These are phyloP conservation scores for Nitzschia sp. DNA, from an alignment of 108 stramenopile species.

Conservation along the genomic window DNA sequence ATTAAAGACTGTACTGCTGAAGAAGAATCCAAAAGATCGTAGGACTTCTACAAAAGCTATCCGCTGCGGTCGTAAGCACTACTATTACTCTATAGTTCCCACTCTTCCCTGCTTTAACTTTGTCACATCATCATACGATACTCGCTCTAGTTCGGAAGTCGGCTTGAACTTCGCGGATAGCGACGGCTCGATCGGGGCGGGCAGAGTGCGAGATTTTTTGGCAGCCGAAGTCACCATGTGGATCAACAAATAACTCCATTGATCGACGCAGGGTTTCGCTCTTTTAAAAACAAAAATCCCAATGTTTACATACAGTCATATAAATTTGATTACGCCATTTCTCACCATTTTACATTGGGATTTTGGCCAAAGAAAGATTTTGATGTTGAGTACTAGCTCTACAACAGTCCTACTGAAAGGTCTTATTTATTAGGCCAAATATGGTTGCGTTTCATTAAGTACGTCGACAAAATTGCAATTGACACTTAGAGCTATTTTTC, in stretches of 20 bases:
- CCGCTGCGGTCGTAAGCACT: too few relatives aligned
- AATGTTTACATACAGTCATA: background rate
- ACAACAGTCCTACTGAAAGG: background rate
- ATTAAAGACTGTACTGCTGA: too few relatives aligned
- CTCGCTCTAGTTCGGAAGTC: too few relatives aligned
- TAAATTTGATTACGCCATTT: background rate
- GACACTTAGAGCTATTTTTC: background rate
- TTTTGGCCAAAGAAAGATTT: background rate
- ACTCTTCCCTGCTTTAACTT: too few relatives aligned
- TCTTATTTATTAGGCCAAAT: background rate
- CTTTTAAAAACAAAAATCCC: constrained; percentile 18
- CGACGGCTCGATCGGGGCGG: too few relatives aligned
- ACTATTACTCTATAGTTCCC: too few relatives aligned
- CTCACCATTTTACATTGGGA: background rate
- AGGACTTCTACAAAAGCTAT: too few relatives aligned
- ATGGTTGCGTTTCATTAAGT: background rate
- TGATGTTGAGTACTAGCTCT: background rate
- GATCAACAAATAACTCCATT: background rate
- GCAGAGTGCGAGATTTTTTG: too few relatives aligned
- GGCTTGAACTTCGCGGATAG: too few relatives aligned
- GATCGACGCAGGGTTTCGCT: too few relatives aligned
- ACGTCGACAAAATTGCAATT: background rate
- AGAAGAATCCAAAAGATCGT: too few relatives aligned
- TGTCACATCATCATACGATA: too few relatives aligned
- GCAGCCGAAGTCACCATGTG: constrained; percentile 1